Conservation (phyloP, 306 rosid species). For the Cucumis melo region DNA sequence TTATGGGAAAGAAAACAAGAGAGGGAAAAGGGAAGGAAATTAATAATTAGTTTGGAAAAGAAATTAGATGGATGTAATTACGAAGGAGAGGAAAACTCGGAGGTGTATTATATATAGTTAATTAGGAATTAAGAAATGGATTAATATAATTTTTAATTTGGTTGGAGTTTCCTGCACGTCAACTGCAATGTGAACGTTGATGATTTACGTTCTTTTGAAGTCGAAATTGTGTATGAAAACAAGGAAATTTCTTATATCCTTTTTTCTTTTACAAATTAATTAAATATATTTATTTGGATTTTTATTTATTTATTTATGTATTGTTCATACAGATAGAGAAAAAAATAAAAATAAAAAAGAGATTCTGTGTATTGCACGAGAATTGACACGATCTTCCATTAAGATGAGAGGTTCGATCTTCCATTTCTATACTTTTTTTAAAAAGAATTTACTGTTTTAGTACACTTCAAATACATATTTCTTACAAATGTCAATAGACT, state of each 20-base stretch:
- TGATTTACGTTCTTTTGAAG: no score
- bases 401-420: no score
- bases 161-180: slow-evolving; percentile 27
- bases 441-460: no score
- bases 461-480: neutral
- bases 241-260: neutral
- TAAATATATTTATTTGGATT: neutral
- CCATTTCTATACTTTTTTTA: no score
- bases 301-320: neutral
- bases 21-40: neutral
- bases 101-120: neutral
- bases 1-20: neutral
- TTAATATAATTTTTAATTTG: neutral
- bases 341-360: neutral
- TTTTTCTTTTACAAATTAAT: neutral
- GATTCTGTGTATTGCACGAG: no score
- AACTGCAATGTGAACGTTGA: neutral
- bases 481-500: neutral
- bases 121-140: neutral
- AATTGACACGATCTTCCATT: no score
- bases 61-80: neutral
- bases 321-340: neutral
- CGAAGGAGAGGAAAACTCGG: neutral
- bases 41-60: neutral
- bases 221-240: neutral